Percentiles rank a stretch among this genome's conserved stretches.
phyloP scores from a whole-genome alignment of 768 basidiomycete genomes.

The Vararia minispora region DNA sequence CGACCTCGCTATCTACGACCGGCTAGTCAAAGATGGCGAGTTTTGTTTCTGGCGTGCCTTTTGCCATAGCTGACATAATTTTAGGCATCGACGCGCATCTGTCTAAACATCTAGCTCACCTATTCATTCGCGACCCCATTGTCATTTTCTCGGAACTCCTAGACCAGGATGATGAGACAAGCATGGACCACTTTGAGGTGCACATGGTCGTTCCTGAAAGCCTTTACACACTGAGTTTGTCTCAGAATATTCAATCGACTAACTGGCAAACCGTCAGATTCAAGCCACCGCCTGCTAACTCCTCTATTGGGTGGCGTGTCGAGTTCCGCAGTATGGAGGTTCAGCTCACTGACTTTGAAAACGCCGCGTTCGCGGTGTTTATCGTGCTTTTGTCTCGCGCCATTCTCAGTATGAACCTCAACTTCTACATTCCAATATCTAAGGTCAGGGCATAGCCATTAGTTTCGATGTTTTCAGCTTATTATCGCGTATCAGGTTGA shows the following conservation, averaged over 20 bases:
- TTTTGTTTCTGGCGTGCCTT: background rate
- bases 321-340: slow-evolving; percentile 99
- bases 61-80: background rate
- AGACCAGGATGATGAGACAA: slow-evolving; percentile 78
- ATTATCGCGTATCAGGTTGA: slow-evolving; percentile 56
- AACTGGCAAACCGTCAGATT: slow-evolving; percentile 99
- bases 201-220: slow-evolving; percentile 2
- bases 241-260: slow-evolving; percentile 94
- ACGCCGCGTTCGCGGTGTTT: slow-evolving; percentile 93
- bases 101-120: slow-evolving; percentile 85
- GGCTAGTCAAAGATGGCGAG: slow-evolving; percentile 69
- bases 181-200: slow-evolving; percentile 95
- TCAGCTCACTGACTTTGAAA: slow-evolving; percentile 97
- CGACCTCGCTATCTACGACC: slow-evolving; percentile 60
- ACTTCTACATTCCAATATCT: slow-evolving; percentile 95
- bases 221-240: background rate
- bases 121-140: slow-evolving; percentile 96
- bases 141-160: slow-evolving; percentile 93
- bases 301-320: slow-evolving; percentile 93
- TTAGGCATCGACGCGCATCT: slow-evolving; percentile 79
- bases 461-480: background rate
- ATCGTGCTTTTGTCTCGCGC: slow-evolving; percentile 90
- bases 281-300: slow-evolving; percentile 93
- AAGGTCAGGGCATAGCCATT: slow-evolving; percentile 40
- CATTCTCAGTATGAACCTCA: slow-evolving; percentile 82